A percentile compares a stretch with the other conserved stretches of the same genome.
Conservation (phyloP, 345 rosid genomes). For the Clarkia xantiana region DNA sequence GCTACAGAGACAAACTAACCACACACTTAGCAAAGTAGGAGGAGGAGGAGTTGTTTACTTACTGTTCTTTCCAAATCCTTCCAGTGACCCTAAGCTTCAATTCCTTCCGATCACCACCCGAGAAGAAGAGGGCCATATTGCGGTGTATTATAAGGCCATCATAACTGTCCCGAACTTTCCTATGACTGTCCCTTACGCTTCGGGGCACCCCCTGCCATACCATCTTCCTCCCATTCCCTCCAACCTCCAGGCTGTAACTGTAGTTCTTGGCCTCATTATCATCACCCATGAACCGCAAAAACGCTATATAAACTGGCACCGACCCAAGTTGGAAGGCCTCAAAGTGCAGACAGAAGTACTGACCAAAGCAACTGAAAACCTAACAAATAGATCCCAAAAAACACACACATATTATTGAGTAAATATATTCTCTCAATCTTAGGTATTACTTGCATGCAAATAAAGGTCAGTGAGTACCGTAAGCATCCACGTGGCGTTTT, state of each 20-base stretch:
- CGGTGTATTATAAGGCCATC: constrained; percentile 75
- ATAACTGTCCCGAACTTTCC: constrained; percentile 68
- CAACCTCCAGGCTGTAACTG: constrained; percentile 73
- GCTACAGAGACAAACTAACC: constrained; percentile 6
- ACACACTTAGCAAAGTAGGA: constrained; percentile 4
- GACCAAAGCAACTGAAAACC: constrained; percentile 81
- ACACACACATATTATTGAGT: not conserved
- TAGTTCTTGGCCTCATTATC: constrained; percentile 66
- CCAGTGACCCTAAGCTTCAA: constrained; percentile 74
- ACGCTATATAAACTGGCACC: constrained; percentile 73
- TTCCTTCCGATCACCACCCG: constrained; percentile 68
- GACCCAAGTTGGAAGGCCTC: constrained; percentile 73
- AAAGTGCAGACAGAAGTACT: constrained; percentile 62
- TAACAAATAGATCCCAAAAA: constrained; percentile 7
- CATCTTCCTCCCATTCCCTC: constrained; percentile 70
- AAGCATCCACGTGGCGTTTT: constrained; percentile 79
- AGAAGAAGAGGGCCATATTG: constrained; percentile 71
- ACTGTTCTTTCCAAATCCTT: constrained; percentile 78
- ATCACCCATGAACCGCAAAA: constrained; percentile 71
- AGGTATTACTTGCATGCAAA: constrained; percentile 2
- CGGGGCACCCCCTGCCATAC: constrained; percentile 72
- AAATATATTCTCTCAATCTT: not conserved
- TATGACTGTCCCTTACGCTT: constrained; percentile 65
- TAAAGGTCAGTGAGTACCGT: constrained; percentile 27
- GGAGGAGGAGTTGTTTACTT: not conserved